Percentiles rank a stretch among this genome's conserved stretches.
phyloP scores from a whole-genome alignment of 495 filamentous ascomycete genomes.

The Delitschia confertaspora region DNA sequence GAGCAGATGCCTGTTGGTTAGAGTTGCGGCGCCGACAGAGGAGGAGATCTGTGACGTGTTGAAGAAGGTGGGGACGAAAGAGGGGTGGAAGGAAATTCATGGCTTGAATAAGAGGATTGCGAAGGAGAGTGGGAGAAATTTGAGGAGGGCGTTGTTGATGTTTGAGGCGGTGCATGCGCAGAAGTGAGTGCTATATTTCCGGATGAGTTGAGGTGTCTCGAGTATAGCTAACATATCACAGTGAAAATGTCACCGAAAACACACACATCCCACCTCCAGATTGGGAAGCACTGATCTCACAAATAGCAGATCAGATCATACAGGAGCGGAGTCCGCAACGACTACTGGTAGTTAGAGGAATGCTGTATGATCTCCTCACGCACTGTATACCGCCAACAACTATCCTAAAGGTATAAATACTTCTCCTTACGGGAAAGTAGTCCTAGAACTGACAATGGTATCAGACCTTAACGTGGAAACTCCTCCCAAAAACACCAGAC shows the following conservation, averaged over 20 bases:
- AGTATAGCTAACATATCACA: slow-evolving; percentile 30
- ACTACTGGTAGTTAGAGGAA: slow-evolving; percentile 77
- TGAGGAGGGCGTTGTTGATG: slow-evolving; percentile 85
- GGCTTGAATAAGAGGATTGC: slow-evolving; percentile 76
- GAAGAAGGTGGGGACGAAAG: slow-evolving; percentile 60
- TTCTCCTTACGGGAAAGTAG: no score
- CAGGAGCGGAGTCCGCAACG: slow-evolving; percentile 79
- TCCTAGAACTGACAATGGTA: slow-evolving; percentile 3
- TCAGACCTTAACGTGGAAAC: slow-evolving; percentile 77
- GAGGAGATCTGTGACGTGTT: slow-evolving; percentile 74
- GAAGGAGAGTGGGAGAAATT: slow-evolving; percentile 82
- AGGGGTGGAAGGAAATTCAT: slow-evolving; percentile 62
- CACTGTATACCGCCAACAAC: slow-evolving; percentile 94
- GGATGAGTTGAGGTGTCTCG: background rate
- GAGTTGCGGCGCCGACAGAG: slow-evolving; percentile 83
- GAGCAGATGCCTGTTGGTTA: slow-evolving; percentile 76
- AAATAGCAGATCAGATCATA: slow-evolving; percentile 85
- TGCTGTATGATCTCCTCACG: slow-evolving; percentile 89
- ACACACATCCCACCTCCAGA: slow-evolving; percentile 90
- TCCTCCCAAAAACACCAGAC: slow-evolving; percentile 79
- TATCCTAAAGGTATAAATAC: slow-evolving; percentile 61
- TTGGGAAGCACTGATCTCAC: slow-evolving; percentile 82
- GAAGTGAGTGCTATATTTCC: slow-evolving; percentile 53
- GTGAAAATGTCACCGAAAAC: slow-evolving; percentile 81
- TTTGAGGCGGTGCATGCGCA: slow-evolving; percentile 93